Evolutionary conservation across 2,329 filamentous ascomycete genomes (phyloP).

Genomic region (Fusarium robinianum): DNA sequence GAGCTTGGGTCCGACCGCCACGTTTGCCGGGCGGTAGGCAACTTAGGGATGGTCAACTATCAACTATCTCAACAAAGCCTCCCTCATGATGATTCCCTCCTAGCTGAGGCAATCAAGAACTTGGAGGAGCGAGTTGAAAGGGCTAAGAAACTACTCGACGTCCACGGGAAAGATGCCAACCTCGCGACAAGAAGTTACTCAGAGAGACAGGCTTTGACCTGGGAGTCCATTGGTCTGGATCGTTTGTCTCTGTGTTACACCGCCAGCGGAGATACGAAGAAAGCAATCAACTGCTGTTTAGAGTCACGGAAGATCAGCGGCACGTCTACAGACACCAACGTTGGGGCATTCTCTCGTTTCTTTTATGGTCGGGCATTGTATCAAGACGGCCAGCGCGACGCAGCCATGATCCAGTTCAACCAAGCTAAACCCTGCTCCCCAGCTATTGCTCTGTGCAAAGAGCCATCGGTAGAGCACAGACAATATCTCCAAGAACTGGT

Average conservation of each 20-base stretch:
- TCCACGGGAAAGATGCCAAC: not conserved
- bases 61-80: constrained; percentile 36
- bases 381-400: constrained; percentile 24
- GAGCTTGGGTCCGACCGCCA: constrained; percentile 25
- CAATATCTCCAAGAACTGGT: constrained; percentile 42
- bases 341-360: constrained; percentile 39
- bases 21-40: constrained; percentile 42
- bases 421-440: constrained; percentile 35
- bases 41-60: constrained; percentile 44
- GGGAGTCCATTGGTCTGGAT: constrained; percentile 39
- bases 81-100: constrained; percentile 18
- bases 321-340: constrained; percentile 32
- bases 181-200: not conserved
- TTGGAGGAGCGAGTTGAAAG: constrained; percentile 32
- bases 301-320: constrained; percentile 19
- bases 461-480: constrained; percentile 44
- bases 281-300: constrained; percentile 28
- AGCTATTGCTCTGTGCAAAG: constrained; percentile 45
- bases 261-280: constrained; percentile 24
- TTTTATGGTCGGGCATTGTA: constrained; percentile 41
- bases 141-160: not conserved
- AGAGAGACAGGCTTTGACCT: constrained; percentile 9
- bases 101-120: constrained; percentile 37
- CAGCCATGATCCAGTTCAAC: constrained; percentile 40
- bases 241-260: constrained; percentile 43